Conservation (phyloP, 306 rosid species). For the Quillaja saponaria region DNA sequence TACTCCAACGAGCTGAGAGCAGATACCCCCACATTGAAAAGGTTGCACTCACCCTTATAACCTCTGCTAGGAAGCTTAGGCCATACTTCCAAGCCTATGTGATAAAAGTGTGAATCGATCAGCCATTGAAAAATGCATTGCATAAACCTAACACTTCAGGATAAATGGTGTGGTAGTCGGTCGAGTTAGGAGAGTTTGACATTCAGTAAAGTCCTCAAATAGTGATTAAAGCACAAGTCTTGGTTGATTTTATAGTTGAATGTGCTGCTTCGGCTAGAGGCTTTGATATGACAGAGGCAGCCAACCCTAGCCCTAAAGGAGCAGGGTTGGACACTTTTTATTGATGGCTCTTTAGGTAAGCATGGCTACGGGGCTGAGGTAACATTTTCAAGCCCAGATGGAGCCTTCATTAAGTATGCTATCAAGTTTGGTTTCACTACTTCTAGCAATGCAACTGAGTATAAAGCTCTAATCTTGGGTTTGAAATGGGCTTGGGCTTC, state of each 20-base stretch:
- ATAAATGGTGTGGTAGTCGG: neutral
- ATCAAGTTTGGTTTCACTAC: neutral
- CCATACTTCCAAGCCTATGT: neutral
- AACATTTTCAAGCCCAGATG: neutral
- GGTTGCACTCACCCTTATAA: too few species aligned
- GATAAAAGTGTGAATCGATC: neutral
- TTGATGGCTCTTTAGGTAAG: neutral
- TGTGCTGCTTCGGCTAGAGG: neutral
- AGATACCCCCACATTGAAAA: too few species aligned
- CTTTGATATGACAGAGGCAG: too few species aligned
- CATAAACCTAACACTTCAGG: neutral
- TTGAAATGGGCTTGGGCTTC: neutral
- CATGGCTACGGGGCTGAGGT: neutral
- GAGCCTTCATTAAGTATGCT: neutral
- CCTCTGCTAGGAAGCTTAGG: neutral
- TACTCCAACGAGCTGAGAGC: too few species aligned
- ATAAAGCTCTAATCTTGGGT: neutral
- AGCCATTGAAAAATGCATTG: neutral
- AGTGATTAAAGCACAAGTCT: neutral
- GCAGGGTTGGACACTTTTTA: neutral
- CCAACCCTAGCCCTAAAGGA: too few species aligned
- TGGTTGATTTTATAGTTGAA: neutral
- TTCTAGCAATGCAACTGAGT: neutral
- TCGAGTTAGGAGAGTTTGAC: neutral
- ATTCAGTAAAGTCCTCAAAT: neutral